These are phyloP conservation scores for Crithidia bombi DNA, from an alignment of 208 protist genomes.

Conservation along the genomic window DNA sequence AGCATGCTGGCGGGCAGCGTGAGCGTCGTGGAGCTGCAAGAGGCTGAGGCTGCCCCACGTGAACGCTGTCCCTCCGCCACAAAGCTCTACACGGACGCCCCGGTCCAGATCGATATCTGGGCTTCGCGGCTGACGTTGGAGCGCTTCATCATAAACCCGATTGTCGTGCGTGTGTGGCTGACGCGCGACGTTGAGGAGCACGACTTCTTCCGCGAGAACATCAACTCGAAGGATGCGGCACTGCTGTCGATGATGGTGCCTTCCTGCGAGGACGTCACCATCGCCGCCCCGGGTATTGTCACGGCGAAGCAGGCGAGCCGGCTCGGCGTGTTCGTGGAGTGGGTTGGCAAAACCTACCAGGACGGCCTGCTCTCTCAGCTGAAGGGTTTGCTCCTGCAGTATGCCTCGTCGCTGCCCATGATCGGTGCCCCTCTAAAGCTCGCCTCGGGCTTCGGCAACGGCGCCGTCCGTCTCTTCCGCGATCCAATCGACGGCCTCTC, in stretches of 20 bases:
- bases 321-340: constrained; percentile 69
- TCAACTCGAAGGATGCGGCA: constrained; percentile 67
- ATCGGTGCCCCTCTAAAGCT: constrained; percentile 86
- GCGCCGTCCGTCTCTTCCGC: constrained; percentile 82
- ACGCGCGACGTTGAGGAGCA: constrained; percentile 70
- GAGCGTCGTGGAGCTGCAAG: constrained; percentile 25
- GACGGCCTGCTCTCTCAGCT: constrained; percentile 70
- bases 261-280: constrained; percentile 80
- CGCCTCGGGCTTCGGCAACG: constrained; percentile 72
- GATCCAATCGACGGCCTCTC: constrained; percentile 80
- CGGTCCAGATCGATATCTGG: constrained; percentile 62
- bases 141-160: constrained; percentile 87
- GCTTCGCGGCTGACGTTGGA: constrained; percentile 74
- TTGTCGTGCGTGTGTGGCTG: constrained; percentile 84
- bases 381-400: constrained; percentile 80
- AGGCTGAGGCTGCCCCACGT: constrained; percentile 28
- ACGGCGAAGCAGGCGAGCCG: constrained; percentile 59
- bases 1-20: constrained; percentile 20
- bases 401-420: constrained; percentile 86
- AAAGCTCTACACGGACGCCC: constrained; percentile 56
- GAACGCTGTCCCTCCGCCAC: constrained; percentile 41
- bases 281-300: constrained; percentile 75
- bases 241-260: constrained; percentile 85
- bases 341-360: constrained; percentile 77
- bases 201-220: constrained; percentile 84